A percentile compares a stretch with the other conserved stretches of the same genome.
phyloP scores from a whole-genome alignment of 2,329 filamentous ascomycete genomes.

The Fusarium sp. region DNA sequence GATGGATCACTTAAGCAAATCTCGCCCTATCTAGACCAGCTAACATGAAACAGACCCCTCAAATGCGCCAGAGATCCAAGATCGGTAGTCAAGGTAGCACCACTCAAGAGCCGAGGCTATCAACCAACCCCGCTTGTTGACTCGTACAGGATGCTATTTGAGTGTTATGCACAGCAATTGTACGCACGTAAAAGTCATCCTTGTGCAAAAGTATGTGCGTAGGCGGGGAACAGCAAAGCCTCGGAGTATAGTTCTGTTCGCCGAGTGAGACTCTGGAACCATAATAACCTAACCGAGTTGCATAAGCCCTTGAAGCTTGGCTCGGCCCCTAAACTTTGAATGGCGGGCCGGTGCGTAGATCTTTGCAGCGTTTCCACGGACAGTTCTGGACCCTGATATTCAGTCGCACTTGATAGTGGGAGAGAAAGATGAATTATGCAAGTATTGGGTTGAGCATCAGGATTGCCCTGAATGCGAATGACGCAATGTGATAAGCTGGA shows the following conservation, averaged over 20 bases:
- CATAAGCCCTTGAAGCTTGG: conserved; percentile 8
- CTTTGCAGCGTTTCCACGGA: conserved; percentile 3
- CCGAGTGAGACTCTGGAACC: conserved; percentile 10
- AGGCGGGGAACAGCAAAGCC: conserved; percentile 7
- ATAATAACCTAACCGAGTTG: not conserved
- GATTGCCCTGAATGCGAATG: rapidly evolving
- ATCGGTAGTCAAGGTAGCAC: conserved; percentile 5
- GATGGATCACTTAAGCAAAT: not conserved
- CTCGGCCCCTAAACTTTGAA: conserved; percentile 29
- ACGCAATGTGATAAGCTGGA: rapidly evolving
- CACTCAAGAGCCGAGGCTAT: not conserved
- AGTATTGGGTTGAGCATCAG: too few species aligned
- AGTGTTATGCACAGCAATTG: not conserved
- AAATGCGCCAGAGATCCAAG: not conserved
- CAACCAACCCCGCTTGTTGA: not conserved
- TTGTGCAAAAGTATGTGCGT: conserved; percentile 24
- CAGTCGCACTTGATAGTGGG: not conserved
- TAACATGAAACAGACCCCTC: not conserved
- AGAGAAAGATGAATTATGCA: rapidly evolving
- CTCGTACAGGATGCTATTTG: not conserved
- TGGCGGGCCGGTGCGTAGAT: conserved; percentile 24
- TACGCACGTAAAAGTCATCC: conserved; percentile 1
- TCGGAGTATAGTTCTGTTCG: conserved; percentile 35
- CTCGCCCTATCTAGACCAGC: not conserved
- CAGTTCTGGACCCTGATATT: conserved; percentile 13